Percentiles rank a stretch among this genome's conserved stretches.
Evolutionary conservation across 1,139 yeast genomes (phyloP).

Genomic region (Yamadazyma dushanensis): DNA sequence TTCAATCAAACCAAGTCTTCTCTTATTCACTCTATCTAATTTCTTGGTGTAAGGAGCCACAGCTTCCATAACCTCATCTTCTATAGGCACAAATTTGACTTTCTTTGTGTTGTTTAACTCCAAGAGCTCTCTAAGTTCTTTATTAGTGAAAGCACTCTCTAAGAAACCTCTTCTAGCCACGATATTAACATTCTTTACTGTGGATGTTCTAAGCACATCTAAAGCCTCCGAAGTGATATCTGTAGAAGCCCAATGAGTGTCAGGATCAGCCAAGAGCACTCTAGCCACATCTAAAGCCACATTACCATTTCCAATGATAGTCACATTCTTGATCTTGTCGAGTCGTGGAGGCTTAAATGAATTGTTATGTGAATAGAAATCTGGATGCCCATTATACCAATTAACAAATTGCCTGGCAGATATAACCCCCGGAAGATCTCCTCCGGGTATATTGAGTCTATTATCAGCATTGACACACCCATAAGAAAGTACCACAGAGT

Average conservation of each 20-base stretch:
- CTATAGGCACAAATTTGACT: constrained; percentile 56
- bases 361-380: constrained; percentile 32
- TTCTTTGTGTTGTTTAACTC: constrained; percentile 55
- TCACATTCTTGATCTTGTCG: constrained; percentile 61
- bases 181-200: constrained; percentile 63
- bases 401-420: constrained; percentile 87
- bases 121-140: constrained; percentile 84
- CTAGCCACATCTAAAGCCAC: constrained; percentile 95
- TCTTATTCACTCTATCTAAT: constrained; percentile 65
- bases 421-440: constrained; percentile 62
- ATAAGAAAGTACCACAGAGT: constrained; percentile 76
- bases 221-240: constrained; percentile 74
- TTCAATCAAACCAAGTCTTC: constrained; percentile 64
- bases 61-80: constrained; percentile 40
- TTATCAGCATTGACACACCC: constrained; percentile 73
- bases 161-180: constrained; percentile 84
- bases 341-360: constrained; percentile 50
- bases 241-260: constrained; percentile 60
- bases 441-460: constrained; percentile 59
- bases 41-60: constrained; percentile 35
- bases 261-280: constrained; percentile 60
- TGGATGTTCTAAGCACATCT: constrained; percentile 48
- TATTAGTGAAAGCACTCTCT: constrained; percentile 88
- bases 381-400: constrained; percentile 95
- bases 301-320: constrained; percentile 94